Evolutionary conservation across 2,329 filamentous ascomycete species (phyloP).

Genomic region (Trichoderma harzianum): DNA sequence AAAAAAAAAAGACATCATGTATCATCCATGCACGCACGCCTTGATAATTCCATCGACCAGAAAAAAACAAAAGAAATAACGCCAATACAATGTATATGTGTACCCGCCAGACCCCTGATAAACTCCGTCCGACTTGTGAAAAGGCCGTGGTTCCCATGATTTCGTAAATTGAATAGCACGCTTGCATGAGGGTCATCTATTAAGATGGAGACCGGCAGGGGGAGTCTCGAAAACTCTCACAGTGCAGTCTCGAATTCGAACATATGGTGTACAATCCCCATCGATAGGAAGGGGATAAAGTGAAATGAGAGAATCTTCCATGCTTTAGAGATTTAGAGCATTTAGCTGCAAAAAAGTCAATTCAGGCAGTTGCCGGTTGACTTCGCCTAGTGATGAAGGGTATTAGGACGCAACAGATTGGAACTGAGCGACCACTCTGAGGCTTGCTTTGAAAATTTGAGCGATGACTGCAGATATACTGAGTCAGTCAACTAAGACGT

Average conservation of each 20-base stretch:
- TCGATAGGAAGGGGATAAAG: background rate
- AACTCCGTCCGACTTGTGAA: constrained; percentile 5
- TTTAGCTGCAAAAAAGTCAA: background rate
- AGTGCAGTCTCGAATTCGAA: background rate
- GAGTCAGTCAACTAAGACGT: background rate
- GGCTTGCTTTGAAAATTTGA: background rate
- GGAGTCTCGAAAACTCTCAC: background rate
- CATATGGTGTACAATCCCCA: background rate
- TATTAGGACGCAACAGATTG: background rate
- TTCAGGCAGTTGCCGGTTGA: background rate
- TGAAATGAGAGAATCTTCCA: background rate
- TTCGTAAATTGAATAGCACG: constrained; percentile 12
- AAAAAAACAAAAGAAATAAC: constrained; percentile 2
- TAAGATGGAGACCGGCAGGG: background rate
- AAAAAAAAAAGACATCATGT: background rate
- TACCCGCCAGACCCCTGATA: background rate
- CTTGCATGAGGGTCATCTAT: constrained; percentile 5
- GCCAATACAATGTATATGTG: constrained; percentile 9
- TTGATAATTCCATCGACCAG: background rate
- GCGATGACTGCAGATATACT: background rate
- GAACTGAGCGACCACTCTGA: background rate
- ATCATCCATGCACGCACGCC: background rate
- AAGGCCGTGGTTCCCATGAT: constrained; percentile 12
- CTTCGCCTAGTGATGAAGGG: background rate
- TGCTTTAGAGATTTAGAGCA: background rate